These are phyloP conservation scores for Boletus albobrunnescens DNA, from an alignment of 1,284 basidiomycete species.

Conservation along the genomic window DNA sequence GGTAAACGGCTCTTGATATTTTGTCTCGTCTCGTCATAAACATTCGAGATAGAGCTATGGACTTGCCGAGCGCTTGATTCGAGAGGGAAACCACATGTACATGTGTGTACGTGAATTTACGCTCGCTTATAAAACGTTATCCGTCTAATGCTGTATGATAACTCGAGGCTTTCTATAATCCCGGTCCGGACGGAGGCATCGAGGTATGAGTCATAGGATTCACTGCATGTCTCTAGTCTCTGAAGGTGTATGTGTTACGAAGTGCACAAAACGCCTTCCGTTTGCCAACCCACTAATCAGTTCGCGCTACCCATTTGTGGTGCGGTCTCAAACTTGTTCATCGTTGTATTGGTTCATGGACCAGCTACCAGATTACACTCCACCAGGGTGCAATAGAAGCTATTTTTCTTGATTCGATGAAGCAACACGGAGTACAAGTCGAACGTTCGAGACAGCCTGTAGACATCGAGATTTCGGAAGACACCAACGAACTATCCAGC, in stretches of 20 bases:
- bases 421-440: conserved; percentile 48
- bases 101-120: conserved; percentile 44
- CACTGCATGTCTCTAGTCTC: neutral
- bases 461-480: conserved; percentile 48
- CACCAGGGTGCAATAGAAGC: conserved; percentile 73
- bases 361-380: conserved; percentile 43
- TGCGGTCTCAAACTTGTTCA: neutral
- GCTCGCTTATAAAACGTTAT: neutral
- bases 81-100: conserved; percentile 64
- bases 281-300: conserved; percentile 30
- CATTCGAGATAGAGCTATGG: conserved; percentile 57
- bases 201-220: conserved; percentile 37
- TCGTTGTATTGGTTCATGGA: neutral
- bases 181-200: conserved; percentile 54
- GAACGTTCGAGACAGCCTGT: conserved; percentile 55
- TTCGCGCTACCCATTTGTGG: conserved; percentile 20
- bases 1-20: conserved; percentile 34
- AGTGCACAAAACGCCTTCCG: conserved; percentile 59
- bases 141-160: neutral
- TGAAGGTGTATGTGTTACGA: neutral
- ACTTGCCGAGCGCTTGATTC: conserved; percentile 57
- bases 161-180: conserved; percentile 70
- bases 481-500: conserved; percentile 41
- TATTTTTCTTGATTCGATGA: conserved; percentile 65
- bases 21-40: neutral